Evolutionary conservation across 116 monocot genomes (phyloP), one percentile per base, ranked within the genome.

Genomic region (Iris pallida): DNA sequence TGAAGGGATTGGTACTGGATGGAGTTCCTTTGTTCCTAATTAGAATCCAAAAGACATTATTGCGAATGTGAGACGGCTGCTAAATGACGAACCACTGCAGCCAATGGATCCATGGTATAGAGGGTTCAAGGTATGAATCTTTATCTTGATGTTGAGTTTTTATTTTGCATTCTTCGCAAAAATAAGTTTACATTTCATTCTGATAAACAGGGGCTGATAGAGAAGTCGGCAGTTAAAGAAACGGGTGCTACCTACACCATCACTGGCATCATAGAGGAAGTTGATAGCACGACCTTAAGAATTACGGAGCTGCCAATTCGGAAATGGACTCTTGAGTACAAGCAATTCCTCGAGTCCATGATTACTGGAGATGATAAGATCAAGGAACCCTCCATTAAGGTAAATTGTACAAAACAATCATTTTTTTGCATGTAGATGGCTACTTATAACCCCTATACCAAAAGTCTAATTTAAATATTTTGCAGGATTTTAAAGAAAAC

Each of bases 1-100:
- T 72, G 95, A 95, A 72, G 95, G 67, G 53, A 95, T 91, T 79
- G 95, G 97, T 53, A 97, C 89, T 61, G 97, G 97, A 16, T 97
- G 97, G 97, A 97, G 97, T 62, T 83, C 97, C 12, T 97, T 73
- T 45, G 65, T 97, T 65, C 97, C 97, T 55, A 97, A 97, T 55
- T 97, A 89, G 61, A 97, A 97, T 55, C 97, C 97, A 20, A 82
- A 77, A 71, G 97, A 97, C 51, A 81, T 97, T 17, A 68, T 92
- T 62, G 84, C 80, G 43, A 97, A 97, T 72, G 52, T 97, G 4
- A 86, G 81, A 61, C 71, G 87, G 42, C 8, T 67, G 54, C 52
- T 91, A 5, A 92, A 87, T 79, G 79, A 76, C 6, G 89, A 92
- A 74, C 74, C 75, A 41, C 79, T 89, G 85, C 66, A 79, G 45